Conservation (phyloP, 2,329 filamentous ascomycete genomes). For the Pestalotiopsis sp. region DNA sequence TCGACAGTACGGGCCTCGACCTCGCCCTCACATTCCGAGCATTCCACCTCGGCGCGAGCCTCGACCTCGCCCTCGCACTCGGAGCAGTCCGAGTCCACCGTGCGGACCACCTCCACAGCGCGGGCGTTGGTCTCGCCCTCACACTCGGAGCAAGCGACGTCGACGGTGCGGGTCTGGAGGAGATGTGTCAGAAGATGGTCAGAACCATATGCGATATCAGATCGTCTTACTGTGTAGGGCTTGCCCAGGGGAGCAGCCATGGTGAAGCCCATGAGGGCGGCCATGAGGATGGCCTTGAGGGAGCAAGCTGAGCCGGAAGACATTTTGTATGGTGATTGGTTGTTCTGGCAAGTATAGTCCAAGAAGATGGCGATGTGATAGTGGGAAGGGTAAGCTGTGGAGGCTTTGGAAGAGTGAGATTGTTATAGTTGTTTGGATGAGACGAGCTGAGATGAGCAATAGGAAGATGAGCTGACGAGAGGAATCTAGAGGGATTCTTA, state of each 20-base stretch:
- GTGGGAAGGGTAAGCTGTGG: neutral
- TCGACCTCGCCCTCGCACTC: neutral
- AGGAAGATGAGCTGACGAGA: neutral
- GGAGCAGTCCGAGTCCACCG: neutral
- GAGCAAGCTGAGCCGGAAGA: neutral
- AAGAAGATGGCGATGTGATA: neutral
- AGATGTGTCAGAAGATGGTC: neutral
- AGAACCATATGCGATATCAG: neutral
- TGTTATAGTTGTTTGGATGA: neutral
- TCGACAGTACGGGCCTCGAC: neutral
- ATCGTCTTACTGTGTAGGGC: neutral
- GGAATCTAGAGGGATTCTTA: neutral
- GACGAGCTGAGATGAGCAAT: neutral
- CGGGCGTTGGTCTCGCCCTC: neutral
- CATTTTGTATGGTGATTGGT: slow-evolving; percentile 1
- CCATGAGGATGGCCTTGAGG: slow-evolving; percentile 1
- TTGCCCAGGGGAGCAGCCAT: neutral
- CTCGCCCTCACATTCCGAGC: neutral
- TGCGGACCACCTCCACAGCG: neutral
- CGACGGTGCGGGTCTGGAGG: neutral
- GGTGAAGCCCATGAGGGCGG: neutral
- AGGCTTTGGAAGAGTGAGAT: neutral
- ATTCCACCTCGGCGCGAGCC: neutral
- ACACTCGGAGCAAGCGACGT: neutral
- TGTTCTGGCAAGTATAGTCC: neutral